Evolutionary conservation across 2,329 filamentous ascomycete genomes (phyloP).

Genomic region (Madurella mycetomatis): DNA sequence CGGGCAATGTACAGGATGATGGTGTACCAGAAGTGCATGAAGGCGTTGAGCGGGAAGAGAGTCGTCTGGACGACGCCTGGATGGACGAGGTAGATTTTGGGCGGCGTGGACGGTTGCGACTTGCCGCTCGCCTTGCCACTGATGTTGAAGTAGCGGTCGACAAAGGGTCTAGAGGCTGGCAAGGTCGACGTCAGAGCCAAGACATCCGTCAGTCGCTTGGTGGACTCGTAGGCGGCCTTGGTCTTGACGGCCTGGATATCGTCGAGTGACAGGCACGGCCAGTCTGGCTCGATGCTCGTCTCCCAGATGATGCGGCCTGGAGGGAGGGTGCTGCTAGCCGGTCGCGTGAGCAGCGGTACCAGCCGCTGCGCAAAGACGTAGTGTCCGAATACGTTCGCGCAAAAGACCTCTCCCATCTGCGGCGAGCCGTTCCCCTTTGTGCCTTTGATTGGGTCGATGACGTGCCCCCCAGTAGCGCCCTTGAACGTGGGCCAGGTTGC

Average conservation of each 20-base stretch:
- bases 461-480: constrained; percentile 47
- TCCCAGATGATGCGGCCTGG: constrained; percentile 79
- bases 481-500: constrained; percentile 79
- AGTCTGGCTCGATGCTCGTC: constrained; percentile 68
- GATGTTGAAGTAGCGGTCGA: constrained; percentile 49
- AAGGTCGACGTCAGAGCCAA: constrained; percentile 69
- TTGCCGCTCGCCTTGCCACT: background rate
- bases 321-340: constrained; percentile 30
- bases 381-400: constrained; percentile 91
- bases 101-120: constrained; percentile 14
- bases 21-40: constrained; percentile 67
- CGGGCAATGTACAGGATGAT: constrained; percentile 66
- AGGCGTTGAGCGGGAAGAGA: constrained; percentile 68
- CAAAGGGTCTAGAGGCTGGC: constrained; percentile 56
- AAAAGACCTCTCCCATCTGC: constrained; percentile 74
- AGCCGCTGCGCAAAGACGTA: constrained; percentile 83
- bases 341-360: constrained; percentile 63
- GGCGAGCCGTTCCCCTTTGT: constrained; percentile 46
- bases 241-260: constrained; percentile 73
- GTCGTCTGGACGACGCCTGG: constrained; percentile 82
- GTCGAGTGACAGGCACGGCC: constrained; percentile 50
- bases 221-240: constrained; percentile 70
- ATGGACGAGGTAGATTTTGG: constrained; percentile 66
- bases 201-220: constrained; percentile 82
- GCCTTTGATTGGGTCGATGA: constrained; percentile 48